Percentiles rank a stretch among this genome's conserved stretches.
Conservation (phyloP, 1,284 basidiomycete species). For the Hymenochaete sp. region DNA sequence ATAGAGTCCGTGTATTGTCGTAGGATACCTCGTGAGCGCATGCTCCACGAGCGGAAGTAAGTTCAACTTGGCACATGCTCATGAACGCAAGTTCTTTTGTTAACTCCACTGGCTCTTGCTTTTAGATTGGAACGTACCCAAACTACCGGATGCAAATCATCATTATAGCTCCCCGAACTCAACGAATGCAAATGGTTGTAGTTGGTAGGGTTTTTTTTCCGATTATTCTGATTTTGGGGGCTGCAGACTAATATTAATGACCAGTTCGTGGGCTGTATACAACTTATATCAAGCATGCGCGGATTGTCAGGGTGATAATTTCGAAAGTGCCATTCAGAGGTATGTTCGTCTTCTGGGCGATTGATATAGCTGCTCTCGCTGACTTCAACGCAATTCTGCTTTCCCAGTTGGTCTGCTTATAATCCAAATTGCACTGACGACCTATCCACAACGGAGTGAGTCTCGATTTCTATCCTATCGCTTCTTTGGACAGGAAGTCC, state of each 20-base stretch:
- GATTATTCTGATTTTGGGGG: neutral
- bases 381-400: neutral
- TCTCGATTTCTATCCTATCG: neutral
- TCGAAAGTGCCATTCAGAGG: constrained; percentile 6
- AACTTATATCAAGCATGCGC: constrained; percentile 16
- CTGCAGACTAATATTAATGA: neutral
- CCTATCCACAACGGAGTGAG: constrained; percentile 9
- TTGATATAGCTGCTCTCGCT: neutral
- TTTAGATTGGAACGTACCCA: neutral
- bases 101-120: no score
- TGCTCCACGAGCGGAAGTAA: no score
- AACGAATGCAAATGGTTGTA: constrained; percentile 6
- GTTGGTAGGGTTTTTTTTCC: constrained; percentile 3
- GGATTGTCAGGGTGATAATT: constrained; percentile 8
- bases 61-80: no score
- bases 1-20: constrained; percentile 17
- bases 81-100: no score
- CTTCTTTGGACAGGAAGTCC: neutral
- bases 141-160: neutral
- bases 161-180: constrained; percentile 10
- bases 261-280: constrained; percentile 18
- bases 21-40: constrained; percentile 6
- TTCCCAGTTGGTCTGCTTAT: constrained; percentile 13
- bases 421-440: constrained; percentile 6
- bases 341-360: no score